Conservation (phyloP, 768 basidiomycete genomes). For the Kwoniella botswanensis region DNA sequence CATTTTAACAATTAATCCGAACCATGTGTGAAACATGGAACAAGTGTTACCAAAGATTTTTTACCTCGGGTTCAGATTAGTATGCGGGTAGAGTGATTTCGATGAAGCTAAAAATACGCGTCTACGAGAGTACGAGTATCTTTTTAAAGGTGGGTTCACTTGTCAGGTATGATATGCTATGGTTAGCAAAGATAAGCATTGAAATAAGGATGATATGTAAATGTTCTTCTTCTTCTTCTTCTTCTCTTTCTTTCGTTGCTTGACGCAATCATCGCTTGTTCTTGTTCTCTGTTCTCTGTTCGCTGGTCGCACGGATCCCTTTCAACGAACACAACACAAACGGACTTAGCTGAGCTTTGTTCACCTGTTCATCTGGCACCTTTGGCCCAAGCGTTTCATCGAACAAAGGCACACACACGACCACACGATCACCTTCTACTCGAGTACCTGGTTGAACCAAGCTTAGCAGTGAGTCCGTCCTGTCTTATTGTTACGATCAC, state of each 20-base stretch:
- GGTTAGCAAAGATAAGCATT: too few relatives aligned
- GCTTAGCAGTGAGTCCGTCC: not conserved
- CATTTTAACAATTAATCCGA: not conserved
- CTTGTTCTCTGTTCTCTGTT: conserved; percentile 7
- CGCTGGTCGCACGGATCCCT: not conserved
- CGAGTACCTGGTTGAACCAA: not conserved
- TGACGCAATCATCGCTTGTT: conserved; percentile 2
- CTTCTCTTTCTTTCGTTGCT: not conserved
- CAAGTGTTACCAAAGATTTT: conserved; percentile 6
- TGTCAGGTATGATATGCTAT: not conserved
- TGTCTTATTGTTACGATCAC: not conserved
- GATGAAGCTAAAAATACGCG: not conserved
- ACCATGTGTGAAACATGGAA: not conserved
- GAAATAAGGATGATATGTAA: too few relatives aligned
- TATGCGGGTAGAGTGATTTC: conserved; percentile 11
- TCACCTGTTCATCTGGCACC: not conserved
- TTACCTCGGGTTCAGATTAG: not conserved
- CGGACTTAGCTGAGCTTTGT: conserved; percentile 9
- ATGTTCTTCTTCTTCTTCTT: too few relatives aligned
- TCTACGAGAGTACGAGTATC: not conserved
- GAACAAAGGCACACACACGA: not conserved
- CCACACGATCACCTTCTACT: not conserved
- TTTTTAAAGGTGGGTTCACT: not conserved
- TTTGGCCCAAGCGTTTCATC: not conserved
- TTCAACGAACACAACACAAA: not conserved